phyloP scores from a whole-genome alignment of 495 filamentous ascomycete genomes.

The Penicillium malachiteum region DNA sequence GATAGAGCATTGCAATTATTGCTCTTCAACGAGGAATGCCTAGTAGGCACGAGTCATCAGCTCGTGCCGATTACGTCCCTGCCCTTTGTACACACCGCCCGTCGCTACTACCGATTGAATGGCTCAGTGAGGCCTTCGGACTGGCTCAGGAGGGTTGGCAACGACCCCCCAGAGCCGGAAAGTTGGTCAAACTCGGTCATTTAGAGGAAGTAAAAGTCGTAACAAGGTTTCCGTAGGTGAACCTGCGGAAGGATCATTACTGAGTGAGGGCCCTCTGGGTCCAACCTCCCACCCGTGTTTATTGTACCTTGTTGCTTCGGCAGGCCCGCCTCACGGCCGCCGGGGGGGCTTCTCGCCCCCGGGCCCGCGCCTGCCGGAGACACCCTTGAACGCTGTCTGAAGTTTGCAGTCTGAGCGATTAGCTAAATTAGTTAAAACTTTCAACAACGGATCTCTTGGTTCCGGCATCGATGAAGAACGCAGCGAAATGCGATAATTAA shows the following conservation, averaged over 20 bases:
- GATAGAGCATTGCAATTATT: slow-evolving; percentile 81
- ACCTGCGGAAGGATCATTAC: slow-evolving; percentile 70
- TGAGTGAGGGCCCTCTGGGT: slow-evolving; percentile 31
- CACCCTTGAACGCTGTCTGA: slow-evolving; percentile 27
- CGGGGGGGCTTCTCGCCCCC: slow-evolving; percentile 19
- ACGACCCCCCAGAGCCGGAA: slow-evolving; percentile 63
- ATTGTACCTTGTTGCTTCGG: slow-evolving; percentile 43
- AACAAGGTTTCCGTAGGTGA: slow-evolving; percentile 75
- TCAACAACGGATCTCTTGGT: slow-evolving; percentile 71
- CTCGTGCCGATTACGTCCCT: slow-evolving; percentile 71
- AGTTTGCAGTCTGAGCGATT: slow-evolving; percentile 19
- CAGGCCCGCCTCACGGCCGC: slow-evolving; percentile 23
- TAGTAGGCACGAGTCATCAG: slow-evolving; percentile 50
- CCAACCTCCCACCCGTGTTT: slow-evolving; percentile 29
- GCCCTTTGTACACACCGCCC: slow-evolving; percentile 58
- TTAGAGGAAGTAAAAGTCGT: slow-evolving; percentile 74
- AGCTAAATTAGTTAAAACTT: slow-evolving; percentile 51
- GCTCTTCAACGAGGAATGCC: slow-evolving; percentile 75
- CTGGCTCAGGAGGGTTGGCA: slow-evolving; percentile 62
- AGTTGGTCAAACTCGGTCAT: slow-evolving; percentile 72
- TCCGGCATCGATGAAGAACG: slow-evolving; percentile 73
- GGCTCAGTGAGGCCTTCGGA: slow-evolving; percentile 71
- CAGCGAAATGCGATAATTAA: slow-evolving; percentile 73
- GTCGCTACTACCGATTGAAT: slow-evolving; percentile 76
- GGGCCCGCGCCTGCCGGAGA: slow-evolving; percentile 34